Percentiles rank a stretch among this genome's conserved stretches.
Conservation (phyloP, 176 grass and related monocot species). For the Eragrostis curvula region DNA sequence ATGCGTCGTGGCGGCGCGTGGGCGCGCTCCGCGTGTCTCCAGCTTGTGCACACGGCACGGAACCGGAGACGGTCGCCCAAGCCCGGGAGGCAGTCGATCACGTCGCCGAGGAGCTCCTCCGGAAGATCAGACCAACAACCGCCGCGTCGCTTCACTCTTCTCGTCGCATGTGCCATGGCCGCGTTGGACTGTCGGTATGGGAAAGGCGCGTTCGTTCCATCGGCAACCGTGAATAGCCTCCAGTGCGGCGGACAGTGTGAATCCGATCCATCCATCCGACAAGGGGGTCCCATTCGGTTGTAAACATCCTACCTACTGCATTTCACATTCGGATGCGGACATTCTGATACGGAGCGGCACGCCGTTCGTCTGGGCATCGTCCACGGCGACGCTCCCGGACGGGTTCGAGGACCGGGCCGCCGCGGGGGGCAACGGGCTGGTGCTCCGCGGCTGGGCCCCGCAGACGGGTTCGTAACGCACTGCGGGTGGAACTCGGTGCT, state of each 20-base stretch:
- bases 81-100: background rate
- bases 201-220: too few species aligned
- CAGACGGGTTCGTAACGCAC: constrained; percentile 69
- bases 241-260: too few species aligned
- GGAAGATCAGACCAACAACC: background rate
- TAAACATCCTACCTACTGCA: too few species aligned
- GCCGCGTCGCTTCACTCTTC: too few species aligned
- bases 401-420: background rate
- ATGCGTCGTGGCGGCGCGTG: background rate
- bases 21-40: background rate
- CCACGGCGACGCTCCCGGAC: background rate
- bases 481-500: constrained; percentile 73
- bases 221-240: too few species aligned
- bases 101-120: constrained; percentile 14
- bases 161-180: too few species aligned
- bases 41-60: background rate
- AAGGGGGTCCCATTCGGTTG: too few species aligned
- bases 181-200: too few species aligned
- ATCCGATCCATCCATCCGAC: too few species aligned
- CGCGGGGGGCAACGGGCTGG: background rate
- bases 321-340: too few species aligned
- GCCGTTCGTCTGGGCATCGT: constrained; percentile 5
- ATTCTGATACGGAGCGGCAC: constrained; percentile 2
- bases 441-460: constrained; percentile 57
- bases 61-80: background rate